Conservation (phyloP, 352 stramenopile species). For the Thalassiosira oceanica region DNA sequence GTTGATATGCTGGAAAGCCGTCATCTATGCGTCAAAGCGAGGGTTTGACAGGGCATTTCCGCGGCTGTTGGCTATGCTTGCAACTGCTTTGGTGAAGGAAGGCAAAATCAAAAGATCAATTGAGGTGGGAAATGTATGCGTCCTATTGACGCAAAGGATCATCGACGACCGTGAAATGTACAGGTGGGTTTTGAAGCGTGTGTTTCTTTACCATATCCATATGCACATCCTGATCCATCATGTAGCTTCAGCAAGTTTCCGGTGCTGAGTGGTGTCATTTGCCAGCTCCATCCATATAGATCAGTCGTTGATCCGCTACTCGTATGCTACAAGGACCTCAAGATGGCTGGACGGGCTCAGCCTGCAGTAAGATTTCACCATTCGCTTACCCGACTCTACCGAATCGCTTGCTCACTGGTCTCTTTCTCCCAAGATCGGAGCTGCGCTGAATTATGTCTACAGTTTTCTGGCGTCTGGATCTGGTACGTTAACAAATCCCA, state of each 20-base stretch:
- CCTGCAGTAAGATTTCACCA: too few species aligned
- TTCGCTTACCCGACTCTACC: constrained; percentile 6
- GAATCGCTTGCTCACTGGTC: too few species aligned
- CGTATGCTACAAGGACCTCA: constrained; percentile 7
- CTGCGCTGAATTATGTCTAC: constrained; percentile 5
- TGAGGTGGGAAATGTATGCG: constrained; percentile 3
- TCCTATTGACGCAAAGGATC: constrained; percentile 2
- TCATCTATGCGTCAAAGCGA: constrained; percentile 2
- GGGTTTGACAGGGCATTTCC: background rate
- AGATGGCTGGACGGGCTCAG: constrained; percentile 6
- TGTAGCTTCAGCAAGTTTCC: background rate
- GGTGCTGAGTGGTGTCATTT: background rate
- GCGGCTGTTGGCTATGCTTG: background rate
- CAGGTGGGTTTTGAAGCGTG: background rate
- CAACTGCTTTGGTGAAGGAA: background rate
- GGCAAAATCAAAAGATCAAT: constrained; percentile 9
- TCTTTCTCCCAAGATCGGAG: constrained; percentile 4
- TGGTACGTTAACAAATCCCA: constrained; percentile 7
- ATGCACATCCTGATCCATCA: background rate
- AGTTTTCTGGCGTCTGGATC: constrained; percentile 6
- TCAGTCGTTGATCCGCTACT: too few species aligned
- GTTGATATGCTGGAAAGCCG: constrained; percentile 2
- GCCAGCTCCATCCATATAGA: background rate
- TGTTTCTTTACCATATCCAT: background rate
- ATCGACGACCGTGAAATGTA: constrained; percentile 9